Conservation (phyloP, 2,329 filamentous ascomycete species). For the Cladosporium halotolerans region DNA sequence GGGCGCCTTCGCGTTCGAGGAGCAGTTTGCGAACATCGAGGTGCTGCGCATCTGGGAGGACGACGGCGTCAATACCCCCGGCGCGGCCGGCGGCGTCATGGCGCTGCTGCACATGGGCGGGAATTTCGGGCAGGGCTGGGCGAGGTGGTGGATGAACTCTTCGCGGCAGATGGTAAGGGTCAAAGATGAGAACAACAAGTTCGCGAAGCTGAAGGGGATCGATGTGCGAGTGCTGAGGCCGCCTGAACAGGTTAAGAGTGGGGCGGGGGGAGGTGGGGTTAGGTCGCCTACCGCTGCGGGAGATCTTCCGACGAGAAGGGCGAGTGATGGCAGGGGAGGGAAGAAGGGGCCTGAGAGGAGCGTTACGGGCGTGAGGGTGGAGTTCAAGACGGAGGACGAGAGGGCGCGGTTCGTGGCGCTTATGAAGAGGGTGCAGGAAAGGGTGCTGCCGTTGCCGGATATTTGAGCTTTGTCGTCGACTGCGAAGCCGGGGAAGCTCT, state of each 20-base stretch:
- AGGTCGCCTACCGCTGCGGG: slow-evolving; percentile 22
- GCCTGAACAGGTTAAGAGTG: background rate
- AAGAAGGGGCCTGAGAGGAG: slow-evolving; percentile 25
- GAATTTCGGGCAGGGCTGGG: slow-evolving; percentile 38
- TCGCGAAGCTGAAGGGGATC: slow-evolving; percentile 39
- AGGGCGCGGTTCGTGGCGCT: slow-evolving; percentile 35
- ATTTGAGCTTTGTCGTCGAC: slow-evolving; percentile 7
- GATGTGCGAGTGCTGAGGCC: slow-evolving; percentile 32
- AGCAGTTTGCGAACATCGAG: slow-evolving; percentile 45
- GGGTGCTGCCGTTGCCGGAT: slow-evolving; percentile 35
- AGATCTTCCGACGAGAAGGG: slow-evolving; percentile 25
- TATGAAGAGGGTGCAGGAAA: slow-evolving; percentile 34
- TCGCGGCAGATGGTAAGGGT: slow-evolving; percentile 32
- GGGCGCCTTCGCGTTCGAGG: slow-evolving; percentile 38
- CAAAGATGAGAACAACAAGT: slow-evolving; percentile 34
- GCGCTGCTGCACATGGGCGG: slow-evolving; percentile 40
- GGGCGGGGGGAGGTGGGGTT: slow-evolving; percentile 20
- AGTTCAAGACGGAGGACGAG: slow-evolving; percentile 39
- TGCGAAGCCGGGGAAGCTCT: too few species aligned
- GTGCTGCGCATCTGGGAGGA: slow-evolving; percentile 44
- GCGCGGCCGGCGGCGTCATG: slow-evolving; percentile 36
- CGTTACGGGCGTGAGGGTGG: slow-evolving; percentile 38
- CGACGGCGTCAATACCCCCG: slow-evolving; percentile 26
- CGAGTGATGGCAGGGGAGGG: background rate
- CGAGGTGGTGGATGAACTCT: slow-evolving; percentile 41